Evolutionary conservation across 768 basidiomycete species (phyloP).

Genomic region (Mycena sanguinolenta): DNA sequence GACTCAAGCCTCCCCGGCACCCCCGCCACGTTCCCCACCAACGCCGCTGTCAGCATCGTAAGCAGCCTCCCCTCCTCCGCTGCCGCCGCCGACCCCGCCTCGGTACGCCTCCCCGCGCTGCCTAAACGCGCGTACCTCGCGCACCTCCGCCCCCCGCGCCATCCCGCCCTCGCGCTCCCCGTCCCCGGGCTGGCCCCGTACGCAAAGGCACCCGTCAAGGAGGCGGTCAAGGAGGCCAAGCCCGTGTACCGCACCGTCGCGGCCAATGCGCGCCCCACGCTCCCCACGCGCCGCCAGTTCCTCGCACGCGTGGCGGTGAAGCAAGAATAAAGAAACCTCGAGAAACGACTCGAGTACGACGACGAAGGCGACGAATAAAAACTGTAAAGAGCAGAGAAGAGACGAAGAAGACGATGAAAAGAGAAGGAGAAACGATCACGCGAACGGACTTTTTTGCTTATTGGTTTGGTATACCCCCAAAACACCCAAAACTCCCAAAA

Average conservation of each 20-base stretch:
- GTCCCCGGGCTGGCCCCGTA: no score
- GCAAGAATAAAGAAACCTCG: not conserved
- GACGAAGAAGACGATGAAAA: no score
- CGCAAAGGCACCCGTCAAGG: no score
- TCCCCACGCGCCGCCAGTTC: constrained; percentile 3
- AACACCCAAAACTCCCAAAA: no score
- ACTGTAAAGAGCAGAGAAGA: no score
- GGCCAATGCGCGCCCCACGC: constrained; percentile 7
- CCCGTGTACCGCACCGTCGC: constrained; percentile 6
- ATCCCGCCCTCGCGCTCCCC: not conserved
- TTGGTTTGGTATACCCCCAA: no score
- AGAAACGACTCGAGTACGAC: no score
- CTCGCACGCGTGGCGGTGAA: not conserved
- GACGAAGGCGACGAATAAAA: no score
- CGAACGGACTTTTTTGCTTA: no score
- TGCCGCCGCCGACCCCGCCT: no score
- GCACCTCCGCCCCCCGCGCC: not conserved
- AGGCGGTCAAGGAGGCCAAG: not conserved
- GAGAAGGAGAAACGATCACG: no score
- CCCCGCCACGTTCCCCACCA: not conserved
- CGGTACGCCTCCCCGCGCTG: not conserved
- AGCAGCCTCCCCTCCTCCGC: not conserved
- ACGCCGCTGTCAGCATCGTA: not conserved
- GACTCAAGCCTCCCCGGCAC: constrained; percentile 17
- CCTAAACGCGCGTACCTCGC: constrained; percentile 17